Evolutionary conservation across 208 protist genomes (phyloP), one percentile per base, ranked within the genome.

Genomic region (Leishmania amazonensis): DNA sequence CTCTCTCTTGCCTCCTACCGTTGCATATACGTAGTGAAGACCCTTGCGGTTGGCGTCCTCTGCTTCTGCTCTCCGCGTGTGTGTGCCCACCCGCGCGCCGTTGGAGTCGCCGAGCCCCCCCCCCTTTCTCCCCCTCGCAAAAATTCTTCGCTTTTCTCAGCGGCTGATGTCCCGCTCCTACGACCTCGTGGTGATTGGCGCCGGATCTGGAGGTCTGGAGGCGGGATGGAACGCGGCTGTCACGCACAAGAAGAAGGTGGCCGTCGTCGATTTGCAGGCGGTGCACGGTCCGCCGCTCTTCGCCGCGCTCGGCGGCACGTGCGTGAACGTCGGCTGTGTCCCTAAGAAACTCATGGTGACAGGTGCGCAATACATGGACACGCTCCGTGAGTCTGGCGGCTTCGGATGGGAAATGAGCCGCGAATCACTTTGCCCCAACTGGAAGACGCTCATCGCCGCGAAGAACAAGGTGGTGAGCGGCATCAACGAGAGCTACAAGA

Each of bases 401-500:
- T 96, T 96, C 76, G 96, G 94, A 65, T 98, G 94, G 94, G 89
- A 96, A 70, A 60, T 96, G 47, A 85, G 95, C 79, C 83, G 78
- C 54, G 73, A 57, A 1, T 85, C 75, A 0, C 74, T 96, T 21
- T 76, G 83, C 73, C 83, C 93, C 73, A 93, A 96, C 88, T 98
- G 96, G 96, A 85, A 87, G 76, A 93, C 83, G 81, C 87, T 98
- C n/a, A 96, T 98, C 77, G 88, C 83, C 24, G 95, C 94, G 62
- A 98, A 98, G 88, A 92, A 97, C 87, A 89, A 88, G 76, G 94
- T 92, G 15, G 92, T 98, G 47, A 49, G 71, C 40, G 86, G 91
- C 80, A 96, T 98, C 83, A 98, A 98, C 90, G 85, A 96, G 53
- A 97, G 93, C 87, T 98, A 98, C 89, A 89, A 94, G 58, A 89